Evolutionary conservation across 176 grass and related monocot genomes (phyloP).

Genomic region (Poa pratensis): DNA sequence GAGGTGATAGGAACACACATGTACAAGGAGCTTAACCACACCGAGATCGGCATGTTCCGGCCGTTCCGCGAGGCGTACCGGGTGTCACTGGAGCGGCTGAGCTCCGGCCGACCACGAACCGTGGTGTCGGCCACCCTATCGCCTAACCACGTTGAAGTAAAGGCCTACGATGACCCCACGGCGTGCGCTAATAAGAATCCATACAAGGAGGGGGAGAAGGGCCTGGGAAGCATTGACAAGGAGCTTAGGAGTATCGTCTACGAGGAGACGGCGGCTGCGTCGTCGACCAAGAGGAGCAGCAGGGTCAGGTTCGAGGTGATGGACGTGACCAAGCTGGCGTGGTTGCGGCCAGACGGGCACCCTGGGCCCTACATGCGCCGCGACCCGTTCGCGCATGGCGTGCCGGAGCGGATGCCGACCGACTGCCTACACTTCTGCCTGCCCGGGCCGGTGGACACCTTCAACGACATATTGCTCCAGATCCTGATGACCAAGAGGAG

Average conservation of each 20-base stretch:
- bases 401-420: slow-evolving; percentile 38
- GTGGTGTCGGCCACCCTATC: slow-evolving; percentile 63
- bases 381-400: slow-evolving; percentile 48
- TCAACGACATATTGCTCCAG: slow-evolving; percentile 65
- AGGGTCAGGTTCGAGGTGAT: slow-evolving; percentile 49
- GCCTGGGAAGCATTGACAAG: slow-evolving; percentile 38
- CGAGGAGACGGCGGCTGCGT: slow-evolving; percentile 44
- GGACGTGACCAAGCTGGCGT: slow-evolving; percentile 74
- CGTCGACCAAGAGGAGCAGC: not conserved
- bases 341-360: slow-evolving; percentile 68
- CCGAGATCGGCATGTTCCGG: slow-evolving; percentile 54
- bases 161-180: slow-evolving; percentile 39
- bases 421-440: slow-evolving; percentile 83
- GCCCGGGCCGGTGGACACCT: slow-evolving; percentile 64
- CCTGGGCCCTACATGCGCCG: slow-evolving; percentile 59
- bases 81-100: slow-evolving; percentile 30
- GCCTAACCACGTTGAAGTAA: slow-evolving; percentile 57
- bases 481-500: not conserved
- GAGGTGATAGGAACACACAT: slow-evolving; percentile 51
- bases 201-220: slow-evolving; percentile 62
- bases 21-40: slow-evolving; percentile 42
- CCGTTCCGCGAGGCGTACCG: slow-evolving; percentile 48
- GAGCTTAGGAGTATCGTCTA: slow-evolving; percentile 53
- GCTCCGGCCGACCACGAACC: not conserved
- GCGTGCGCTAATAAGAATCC: slow-evolving; percentile 56